A percentile compares a stretch with the other conserved stretches of the same genome.
Evolutionary conservation across 2,329 filamentous ascomycete species (phyloP).

Genomic region (Arachnomyces sp.): DNA sequence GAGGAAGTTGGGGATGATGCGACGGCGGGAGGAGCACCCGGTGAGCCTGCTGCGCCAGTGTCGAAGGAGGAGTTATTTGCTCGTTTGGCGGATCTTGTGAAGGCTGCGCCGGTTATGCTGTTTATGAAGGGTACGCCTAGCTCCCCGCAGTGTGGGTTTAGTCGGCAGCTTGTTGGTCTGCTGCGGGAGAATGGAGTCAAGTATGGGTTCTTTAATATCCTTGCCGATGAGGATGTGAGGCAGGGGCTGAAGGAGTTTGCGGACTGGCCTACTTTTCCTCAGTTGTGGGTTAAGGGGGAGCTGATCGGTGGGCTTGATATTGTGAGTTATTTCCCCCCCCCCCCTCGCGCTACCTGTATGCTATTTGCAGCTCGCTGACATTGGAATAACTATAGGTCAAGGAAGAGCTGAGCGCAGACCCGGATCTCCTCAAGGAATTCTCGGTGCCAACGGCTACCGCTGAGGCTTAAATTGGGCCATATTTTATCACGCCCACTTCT

Average conservation of each 20-base stretch:
- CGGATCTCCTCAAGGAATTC: constrained; percentile 72
- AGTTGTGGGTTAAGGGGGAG: constrained; percentile 85
- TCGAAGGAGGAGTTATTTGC: constrained; percentile 78
- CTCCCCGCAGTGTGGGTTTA: constrained; percentile 85
- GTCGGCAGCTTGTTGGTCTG: constrained; percentile 75
- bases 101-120: constrained; percentile 93
- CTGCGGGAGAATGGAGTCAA: constrained; percentile 83
- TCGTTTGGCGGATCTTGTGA: constrained; percentile 74
- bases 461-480: constrained; percentile 13
- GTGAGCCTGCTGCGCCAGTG: constrained; percentile 43
- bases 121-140: constrained; percentile 98
- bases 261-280: constrained; percentile 98
- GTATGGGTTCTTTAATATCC: constrained; percentile 98
- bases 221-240: constrained; percentile 93
- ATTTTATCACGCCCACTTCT: constrained; percentile 7
- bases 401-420: constrained; percentile 79
- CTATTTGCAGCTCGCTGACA: constrained; percentile 1
- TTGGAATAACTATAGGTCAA: constrained; percentile 58
- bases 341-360: constrained; percentile 3
- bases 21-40: no score
- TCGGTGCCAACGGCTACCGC: constrained; percentile 36
- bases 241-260: constrained; percentile 94
- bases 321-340: constrained; percentile 51
- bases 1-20: constrained; percentile 27
- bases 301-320: constrained; percentile 92